These are phyloP conservation scores for Ceriops decandra DNA, from an alignment of 345 rosid genomes.

Conservation along the genomic window DNA sequence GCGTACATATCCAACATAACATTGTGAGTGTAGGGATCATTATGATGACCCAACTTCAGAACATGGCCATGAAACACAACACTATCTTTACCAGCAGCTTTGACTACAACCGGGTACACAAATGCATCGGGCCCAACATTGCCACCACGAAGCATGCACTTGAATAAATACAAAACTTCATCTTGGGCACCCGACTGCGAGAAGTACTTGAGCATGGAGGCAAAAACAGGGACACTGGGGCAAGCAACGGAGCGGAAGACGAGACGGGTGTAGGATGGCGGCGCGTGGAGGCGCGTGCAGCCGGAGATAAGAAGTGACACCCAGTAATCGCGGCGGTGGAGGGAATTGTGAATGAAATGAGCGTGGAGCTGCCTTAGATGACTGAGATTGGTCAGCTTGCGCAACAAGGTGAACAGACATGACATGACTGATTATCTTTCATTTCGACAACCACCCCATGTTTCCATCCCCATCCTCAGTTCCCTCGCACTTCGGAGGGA, in stretches of 20 bases:
- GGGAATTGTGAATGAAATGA: constrained; percentile 31
- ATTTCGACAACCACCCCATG: too few relatives aligned
- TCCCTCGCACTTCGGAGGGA: too few relatives aligned
- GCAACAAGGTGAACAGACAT: constrained; percentile 20
- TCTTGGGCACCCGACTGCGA: constrained; percentile 19
- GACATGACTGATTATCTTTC: constrained; percentile 10
- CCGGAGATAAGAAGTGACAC: constrained; percentile 23
- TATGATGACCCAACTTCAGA: constrained; percentile 29
- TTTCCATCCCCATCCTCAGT: too few relatives aligned
- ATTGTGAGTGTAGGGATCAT: constrained; percentile 33
- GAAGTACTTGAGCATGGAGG: constrained; percentile 26
- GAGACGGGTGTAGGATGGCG: constrained; percentile 21
- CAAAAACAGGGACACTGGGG: constrained; percentile 20
- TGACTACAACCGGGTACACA: constrained; percentile 35
- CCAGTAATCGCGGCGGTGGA: constrained; percentile 32
- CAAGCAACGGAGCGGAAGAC: constrained; percentile 18
- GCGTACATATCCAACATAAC: constrained; percentile 33
- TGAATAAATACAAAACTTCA: constrained; percentile 25
- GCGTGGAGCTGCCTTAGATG: constrained; percentile 37
- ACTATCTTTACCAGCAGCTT: constrained; percentile 29
- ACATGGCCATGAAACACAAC: constrained; percentile 33
- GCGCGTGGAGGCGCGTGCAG: constrained; percentile 35
- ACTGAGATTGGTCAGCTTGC: constrained; percentile 7
- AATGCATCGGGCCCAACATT: constrained; percentile 25
- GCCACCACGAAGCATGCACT: constrained; percentile 9